phyloP scores from a whole-genome alignment of 2,329 filamentous ascomycete genomes.

The Aspergillus intermedius region DNA sequence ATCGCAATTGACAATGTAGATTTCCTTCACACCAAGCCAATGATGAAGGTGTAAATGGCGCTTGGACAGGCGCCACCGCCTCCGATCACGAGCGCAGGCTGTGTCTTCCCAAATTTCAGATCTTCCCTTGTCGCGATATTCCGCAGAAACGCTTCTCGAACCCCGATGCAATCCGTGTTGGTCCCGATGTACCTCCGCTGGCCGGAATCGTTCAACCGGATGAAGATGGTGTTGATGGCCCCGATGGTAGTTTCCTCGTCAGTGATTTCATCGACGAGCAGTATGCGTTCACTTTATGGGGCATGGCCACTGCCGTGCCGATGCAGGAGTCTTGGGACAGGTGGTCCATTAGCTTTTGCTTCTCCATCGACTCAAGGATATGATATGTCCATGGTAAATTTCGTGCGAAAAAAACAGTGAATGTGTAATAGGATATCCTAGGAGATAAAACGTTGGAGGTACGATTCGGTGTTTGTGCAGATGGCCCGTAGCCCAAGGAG shows the following conservation, averaged over 20 bases:
- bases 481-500: no score
- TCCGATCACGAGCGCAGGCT: slow-evolving; percentile 13
- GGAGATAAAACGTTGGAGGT: no score
- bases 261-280: slow-evolving; percentile 62
- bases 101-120: slow-evolving; percentile 1
- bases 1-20: slow-evolving; percentile 1
- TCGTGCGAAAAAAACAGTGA: no score
- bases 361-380: no score
- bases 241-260: slow-evolving; percentile 41
- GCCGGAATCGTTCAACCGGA: slow-evolving; percentile 39
- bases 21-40: slow-evolving; percentile 2
- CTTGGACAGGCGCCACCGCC: slow-evolving; percentile 16
- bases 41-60: slow-evolving; percentile 13
- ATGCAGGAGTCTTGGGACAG: slow-evolving; percentile 4
- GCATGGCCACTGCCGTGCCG: slow-evolving; percentile 70
- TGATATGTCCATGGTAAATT: no score
- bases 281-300: slow-evolving; percentile 67
- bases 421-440: no score
- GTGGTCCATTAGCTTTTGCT: no score
- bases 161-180: slow-evolving; percentile 70
- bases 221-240: slow-evolving; percentile 17
- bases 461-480: no score
- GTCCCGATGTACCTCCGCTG: slow-evolving; percentile 51
- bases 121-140: neutral
- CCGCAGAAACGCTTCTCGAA: slow-evolving; percentile 47